phyloP scores from a whole-genome alignment of 768 basidiomycete species.

The Strobilomyces confusus region DNA sequence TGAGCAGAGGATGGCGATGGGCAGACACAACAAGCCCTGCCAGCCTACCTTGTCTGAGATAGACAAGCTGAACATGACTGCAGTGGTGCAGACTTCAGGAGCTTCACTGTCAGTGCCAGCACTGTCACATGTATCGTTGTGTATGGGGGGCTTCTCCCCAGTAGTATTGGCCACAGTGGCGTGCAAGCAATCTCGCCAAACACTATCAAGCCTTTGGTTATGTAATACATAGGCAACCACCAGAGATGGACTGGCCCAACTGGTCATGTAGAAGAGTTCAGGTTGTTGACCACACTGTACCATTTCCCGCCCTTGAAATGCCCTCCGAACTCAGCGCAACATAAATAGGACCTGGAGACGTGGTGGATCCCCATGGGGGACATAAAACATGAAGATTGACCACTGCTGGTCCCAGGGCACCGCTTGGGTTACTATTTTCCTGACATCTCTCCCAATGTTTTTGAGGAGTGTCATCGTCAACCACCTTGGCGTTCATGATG shows the following conservation, averaged over 20 bases:
- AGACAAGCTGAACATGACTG: no score
- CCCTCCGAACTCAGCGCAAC: not conserved
- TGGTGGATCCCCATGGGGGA: not conserved
- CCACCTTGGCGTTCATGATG: conserved; percentile 24
- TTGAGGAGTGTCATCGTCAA: conserved; percentile 2
- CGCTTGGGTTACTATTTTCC: not conserved
- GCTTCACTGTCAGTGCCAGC: no score
- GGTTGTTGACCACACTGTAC: not conserved
- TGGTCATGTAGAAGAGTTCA: conserved; percentile 3
- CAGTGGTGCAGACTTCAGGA: no score
- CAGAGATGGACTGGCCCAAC: not conserved
- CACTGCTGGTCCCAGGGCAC: not conserved
- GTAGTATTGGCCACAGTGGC: no score
- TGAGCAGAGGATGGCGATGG: not conserved
- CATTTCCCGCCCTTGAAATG: not conserved
- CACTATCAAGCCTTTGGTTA: no score
- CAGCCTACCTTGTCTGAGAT: no score
- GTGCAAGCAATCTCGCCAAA: no score
- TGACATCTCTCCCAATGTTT: not conserved
- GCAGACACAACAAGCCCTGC: not conserved
- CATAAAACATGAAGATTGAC: conserved; percentile 6
- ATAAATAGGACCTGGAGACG: conserved; percentile 10
- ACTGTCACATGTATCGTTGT: not conserved
- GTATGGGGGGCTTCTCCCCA: not conserved
- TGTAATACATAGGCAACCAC: no score